Evolutionary conservation across 2,329 filamentous ascomycete genomes (phyloP).

Genomic region (Phoma sp.): DNA sequence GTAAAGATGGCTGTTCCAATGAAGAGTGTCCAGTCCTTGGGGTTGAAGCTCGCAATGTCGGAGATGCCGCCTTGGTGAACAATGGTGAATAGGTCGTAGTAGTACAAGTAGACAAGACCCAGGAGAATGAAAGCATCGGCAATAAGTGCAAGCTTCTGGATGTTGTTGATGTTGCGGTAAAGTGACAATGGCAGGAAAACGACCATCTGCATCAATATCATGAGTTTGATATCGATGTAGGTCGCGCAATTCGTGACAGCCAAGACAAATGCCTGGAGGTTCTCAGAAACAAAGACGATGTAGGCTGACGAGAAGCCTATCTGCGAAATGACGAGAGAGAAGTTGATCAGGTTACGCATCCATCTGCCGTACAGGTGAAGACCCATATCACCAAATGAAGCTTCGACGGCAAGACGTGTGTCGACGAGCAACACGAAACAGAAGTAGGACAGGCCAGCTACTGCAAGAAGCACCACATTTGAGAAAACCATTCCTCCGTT

Average conservation of each 20-base stretch:
- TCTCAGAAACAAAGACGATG: conserved; percentile 95
- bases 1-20: conserved; percentile 99
- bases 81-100: conserved; percentile 90
- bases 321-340: conserved; percentile 93
- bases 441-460: conserved; percentile 90
- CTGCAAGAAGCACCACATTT: conserved; percentile 83
- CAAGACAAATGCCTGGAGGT: conserved; percentile 90
- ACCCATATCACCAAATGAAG: conserved; percentile 98
- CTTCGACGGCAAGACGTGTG: conserved; percentile 81
- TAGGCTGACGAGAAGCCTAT: conserved; percentile 94
- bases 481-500: conserved; percentile 98
- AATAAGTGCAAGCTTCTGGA: conserved; percentile 91
- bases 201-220: conserved; percentile 93
- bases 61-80: conserved; percentile 72
- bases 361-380: conserved; percentile 88
- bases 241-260: conserved; percentile 89
- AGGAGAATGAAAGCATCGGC: conserved; percentile 94
- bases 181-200: conserved; percentile 94
- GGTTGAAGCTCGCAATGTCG: conserved; percentile 90
- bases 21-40: conserved; percentile 92
- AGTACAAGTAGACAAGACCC: conserved; percentile 91
- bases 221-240: conserved; percentile 81
- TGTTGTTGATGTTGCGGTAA: conserved; percentile 94
- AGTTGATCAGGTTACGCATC: conserved; percentile 86
- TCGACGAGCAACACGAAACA: conserved; percentile 94